Evolutionary conservation across 1,284 basidiomycete species (phyloP), one percentile per base, ranked within the genome.

Genomic region (Mycena citricolor): DNA sequence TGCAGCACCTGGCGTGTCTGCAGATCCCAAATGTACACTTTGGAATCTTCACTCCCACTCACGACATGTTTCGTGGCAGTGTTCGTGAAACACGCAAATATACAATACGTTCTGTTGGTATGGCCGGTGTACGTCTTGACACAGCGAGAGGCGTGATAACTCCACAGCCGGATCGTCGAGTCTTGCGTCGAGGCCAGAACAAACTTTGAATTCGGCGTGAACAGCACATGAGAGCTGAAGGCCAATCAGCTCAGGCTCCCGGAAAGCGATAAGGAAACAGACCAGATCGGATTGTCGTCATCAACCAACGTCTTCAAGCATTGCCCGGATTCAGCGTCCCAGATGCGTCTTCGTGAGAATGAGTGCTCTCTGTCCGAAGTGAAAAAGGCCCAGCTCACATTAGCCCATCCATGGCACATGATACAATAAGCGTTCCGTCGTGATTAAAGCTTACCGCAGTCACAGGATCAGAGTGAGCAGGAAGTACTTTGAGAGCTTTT

Each of bases 251-350:
- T 26, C 54, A 26, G 26, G 7, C n/a, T 39, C 19, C 20, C 32
- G 30, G 36, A 36, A 28, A 40, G 28, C 40, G 36, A 26, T 8
- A 25, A 48, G 44, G 21, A n/a, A 47, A 55, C 77, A 35, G 51
- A 91, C 84, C 94, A 89, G 42, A 95, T 91, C 3, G 91, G 89
- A 68, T 95, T 95, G 52, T 94, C 91, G 57, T 94, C 93, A 57
- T 98, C 94, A 10, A 94, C 93, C 20, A 99, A 66, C 4, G 97
- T 99, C 64, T 95, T 98, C 31, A 99, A 73, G 67, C 97, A 99
- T 64, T 98, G 94, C 2, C 94, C 97, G 0, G 93, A 94, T 42
- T 92, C 86, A 0, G 91, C 86, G 60, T 98, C 94, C 97, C 97
- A 99, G 52, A 97, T 81, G 39, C 94, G 93, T 62, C 94, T 95